Percentiles rank a stretch among this genome's conserved stretches.
These are phyloP conservation scores for Colletotrichum sp. DNA, from an alignment of 2,329 filamentous ascomycete species.

Conservation along the genomic window DNA sequence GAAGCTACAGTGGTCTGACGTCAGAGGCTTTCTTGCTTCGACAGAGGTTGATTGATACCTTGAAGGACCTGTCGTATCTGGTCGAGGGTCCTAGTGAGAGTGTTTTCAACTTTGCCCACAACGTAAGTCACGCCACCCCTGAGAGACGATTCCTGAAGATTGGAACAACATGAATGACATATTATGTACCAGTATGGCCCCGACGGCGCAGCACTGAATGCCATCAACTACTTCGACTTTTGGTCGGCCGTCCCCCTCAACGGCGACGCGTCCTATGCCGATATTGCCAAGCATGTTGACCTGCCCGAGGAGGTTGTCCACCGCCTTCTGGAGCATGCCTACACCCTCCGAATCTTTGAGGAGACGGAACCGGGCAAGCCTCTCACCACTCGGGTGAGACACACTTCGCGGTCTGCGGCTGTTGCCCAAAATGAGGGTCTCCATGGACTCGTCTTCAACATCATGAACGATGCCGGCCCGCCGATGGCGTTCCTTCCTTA, in stretches of 20 bases:
- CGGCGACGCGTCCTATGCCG: slow-evolving; percentile 46
- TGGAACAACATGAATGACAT: neutral
- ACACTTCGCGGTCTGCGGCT: slow-evolving; percentile 43
- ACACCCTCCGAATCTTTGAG: slow-evolving; percentile 43
- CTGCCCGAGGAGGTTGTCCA: slow-evolving; percentile 43
- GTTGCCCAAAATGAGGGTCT: slow-evolving; percentile 37
- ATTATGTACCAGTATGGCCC: slow-evolving; percentile 39
- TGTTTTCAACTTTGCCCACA: slow-evolving; percentile 49
- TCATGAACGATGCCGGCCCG: slow-evolving; percentile 41
- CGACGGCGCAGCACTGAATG: slow-evolving; percentile 48
- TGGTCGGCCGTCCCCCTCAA: slow-evolving; percentile 55
- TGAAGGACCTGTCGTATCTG: slow-evolving; percentile 52
- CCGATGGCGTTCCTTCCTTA: slow-evolving; percentile 39
- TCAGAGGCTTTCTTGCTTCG: slow-evolving; percentile 47
- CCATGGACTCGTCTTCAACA: slow-evolving; percentile 39
- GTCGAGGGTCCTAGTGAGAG: slow-evolving; percentile 55
- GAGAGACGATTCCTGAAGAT: accelerated
- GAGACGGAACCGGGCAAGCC: slow-evolving; percentile 24
- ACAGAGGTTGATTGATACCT: slow-evolving; percentile 47
- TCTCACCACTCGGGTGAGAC: slow-evolving; percentile 30
- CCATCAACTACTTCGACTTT: slow-evolving; percentile 58
- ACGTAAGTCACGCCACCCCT: slow-evolving; percentile 29
- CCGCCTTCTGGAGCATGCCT: slow-evolving; percentile 42
- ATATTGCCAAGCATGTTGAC: slow-evolving; percentile 40
- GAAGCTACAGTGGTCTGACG: slow-evolving; percentile 45